These are phyloP conservation scores for Coemansia sp. DNA, from an alignment of 192 early-diverging fungal species.

Conservation along the genomic window DNA sequence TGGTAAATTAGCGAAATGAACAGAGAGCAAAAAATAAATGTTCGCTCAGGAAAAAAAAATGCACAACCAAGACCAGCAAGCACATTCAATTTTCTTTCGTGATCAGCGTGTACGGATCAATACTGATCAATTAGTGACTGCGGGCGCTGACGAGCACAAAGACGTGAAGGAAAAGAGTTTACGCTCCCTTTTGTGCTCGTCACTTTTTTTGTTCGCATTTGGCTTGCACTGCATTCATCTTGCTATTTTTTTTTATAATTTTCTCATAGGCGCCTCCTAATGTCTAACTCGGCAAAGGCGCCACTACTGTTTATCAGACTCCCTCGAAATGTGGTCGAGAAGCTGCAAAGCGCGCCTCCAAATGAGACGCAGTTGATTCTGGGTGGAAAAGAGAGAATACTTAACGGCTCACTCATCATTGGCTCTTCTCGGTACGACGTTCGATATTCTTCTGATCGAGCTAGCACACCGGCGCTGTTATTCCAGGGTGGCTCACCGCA, in stretches of 20 bases:
- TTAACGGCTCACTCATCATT: slow-evolving; percentile 29
- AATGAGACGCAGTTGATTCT: slow-evolving; percentile 28
- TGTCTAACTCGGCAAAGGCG: slow-evolving; percentile 23
- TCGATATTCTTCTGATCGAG: slow-evolving; percentile 45
- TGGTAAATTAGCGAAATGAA: neutral
- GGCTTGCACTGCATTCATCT: slow-evolving; percentile 7
- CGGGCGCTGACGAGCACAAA: neutral
- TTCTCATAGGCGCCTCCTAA: neutral
- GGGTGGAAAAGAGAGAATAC: slow-evolving; percentile 50
- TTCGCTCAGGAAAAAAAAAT: neutral
- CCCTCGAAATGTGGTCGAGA: slow-evolving; percentile 47
- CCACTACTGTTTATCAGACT: slow-evolving; percentile 39
- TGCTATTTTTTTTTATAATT: neutral
- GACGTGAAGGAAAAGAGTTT: neutral
- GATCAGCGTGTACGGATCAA: neutral
- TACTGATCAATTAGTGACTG: neutral
- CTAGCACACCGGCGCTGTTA: slow-evolving; percentile 35
- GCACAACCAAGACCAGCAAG: neutral
- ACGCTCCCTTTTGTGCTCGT: neutral
- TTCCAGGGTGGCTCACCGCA: slow-evolving; percentile 35
- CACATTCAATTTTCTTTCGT: neutral
- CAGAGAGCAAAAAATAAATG: neutral
- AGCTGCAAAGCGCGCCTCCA: slow-evolving; percentile 23
- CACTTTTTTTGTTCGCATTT: neutral
- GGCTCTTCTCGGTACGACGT: slow-evolving; percentile 38